Base-by-base conservation (phyloP, 2,329 filamentous ascomycete species). In the Calonectria pauciramosa region DNA sequence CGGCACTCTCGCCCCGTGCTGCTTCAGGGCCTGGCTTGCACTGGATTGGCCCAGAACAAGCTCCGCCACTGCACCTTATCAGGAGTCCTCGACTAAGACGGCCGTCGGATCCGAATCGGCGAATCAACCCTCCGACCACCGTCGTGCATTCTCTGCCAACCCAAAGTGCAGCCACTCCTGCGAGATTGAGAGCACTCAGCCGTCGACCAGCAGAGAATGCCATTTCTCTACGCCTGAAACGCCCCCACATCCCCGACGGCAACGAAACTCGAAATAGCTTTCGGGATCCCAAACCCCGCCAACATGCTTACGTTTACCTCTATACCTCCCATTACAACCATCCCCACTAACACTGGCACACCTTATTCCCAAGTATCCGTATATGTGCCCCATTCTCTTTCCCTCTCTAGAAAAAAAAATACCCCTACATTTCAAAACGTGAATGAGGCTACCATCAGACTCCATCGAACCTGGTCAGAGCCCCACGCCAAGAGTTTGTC, bases 41-140 rank as follows among this genome's bases (percentile, higher is more conserved):
- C 20, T 47, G 38, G 38, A 65, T 65, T 65, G 60, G 60, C 60
- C 60, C 38, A 65, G 38, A 49, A 65, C 60, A 30, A 49, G 18
- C 60, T 49, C 60, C 41, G 26, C 60, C 38, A 30, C 26, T 65
- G 34, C 49, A 41, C 34, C 32, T 54, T 68, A 54, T 68, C 65
- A 56, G 26, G 65, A 54, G 28, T 23, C n/a, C 49, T 41, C 34
- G 26, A 47, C 60, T 49, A 49, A 65, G 56, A 34, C 10, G 60
- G 60, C 28, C 38, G 38, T 65, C 60, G 41, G 60, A 65, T 65
- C 41, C 60, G 60, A 32, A 30, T 49, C 38, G 41, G 60, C 60
- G 44, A 65, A 65, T 49, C 38, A 65, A 20, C 26, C 14, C 41
- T 65, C 26, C 34, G 23, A 14, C 16, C 56, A 41, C 56, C 23